Evolutionary conservation across 257 asterid genomes (phyloP).

Genomic region (Schizonepeta tenuifolia): DNA sequence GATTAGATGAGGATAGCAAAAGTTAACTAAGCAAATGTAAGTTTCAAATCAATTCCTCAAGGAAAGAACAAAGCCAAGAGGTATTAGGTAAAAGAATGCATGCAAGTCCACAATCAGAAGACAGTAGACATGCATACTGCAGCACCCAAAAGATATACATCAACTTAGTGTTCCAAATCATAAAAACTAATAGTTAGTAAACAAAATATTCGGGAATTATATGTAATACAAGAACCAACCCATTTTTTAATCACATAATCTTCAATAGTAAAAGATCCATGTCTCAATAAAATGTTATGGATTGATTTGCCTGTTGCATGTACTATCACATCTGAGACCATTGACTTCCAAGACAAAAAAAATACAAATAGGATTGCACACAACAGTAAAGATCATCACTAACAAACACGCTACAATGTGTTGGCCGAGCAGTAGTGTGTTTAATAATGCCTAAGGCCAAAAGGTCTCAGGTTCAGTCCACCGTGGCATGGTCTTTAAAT

Average conservation of each 20-base stretch:
- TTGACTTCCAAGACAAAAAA: too few relatives aligned
- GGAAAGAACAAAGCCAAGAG: conserved; percentile 8
- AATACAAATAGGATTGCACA: too few relatives aligned
- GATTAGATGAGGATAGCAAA: conserved; percentile 28
- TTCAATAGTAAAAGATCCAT: background rate
- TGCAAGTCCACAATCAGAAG: conserved; percentile 28
- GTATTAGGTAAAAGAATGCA: background rate
- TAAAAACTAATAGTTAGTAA: background rate
- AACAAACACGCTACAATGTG: too few relatives aligned
- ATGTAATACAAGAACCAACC: background rate
- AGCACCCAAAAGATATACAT: conserved; percentile 3
- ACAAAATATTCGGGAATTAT: background rate
- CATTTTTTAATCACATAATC: background rate
- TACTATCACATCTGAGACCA: too few relatives aligned
- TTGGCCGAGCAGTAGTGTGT: too few relatives aligned
- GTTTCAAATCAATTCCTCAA: conserved; percentile 1
- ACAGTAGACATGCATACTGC: background rate
- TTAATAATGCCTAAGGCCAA: too few relatives aligned
- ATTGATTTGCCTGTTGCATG: too few relatives aligned
- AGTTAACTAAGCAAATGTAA: conserved; percentile 2
- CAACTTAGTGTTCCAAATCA: conserved; percentile 25
- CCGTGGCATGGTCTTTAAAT: too few relatives aligned
- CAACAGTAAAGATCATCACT: too few relatives aligned
- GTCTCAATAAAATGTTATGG: background rate
- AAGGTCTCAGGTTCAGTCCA: too few relatives aligned